Evolutionary conservation across 2,329 filamentous ascomycete species (phyloP).

Genomic region (Colletotrichum sp.): DNA sequence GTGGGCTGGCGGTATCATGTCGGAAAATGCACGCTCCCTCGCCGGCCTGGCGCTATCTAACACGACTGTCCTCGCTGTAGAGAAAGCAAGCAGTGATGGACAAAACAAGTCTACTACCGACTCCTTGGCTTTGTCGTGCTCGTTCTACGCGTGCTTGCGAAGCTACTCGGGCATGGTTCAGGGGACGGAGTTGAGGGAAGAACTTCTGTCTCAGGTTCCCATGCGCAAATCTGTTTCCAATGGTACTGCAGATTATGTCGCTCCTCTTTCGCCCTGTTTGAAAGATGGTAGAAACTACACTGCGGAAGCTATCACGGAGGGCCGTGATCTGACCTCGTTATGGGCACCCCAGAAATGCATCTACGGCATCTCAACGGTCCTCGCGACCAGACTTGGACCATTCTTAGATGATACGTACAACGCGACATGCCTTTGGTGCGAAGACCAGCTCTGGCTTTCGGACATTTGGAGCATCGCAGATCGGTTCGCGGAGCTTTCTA

Average conservation of each 20-base stretch:
- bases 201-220: neutral
- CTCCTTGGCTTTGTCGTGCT: neutral
- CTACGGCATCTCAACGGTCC: neutral
- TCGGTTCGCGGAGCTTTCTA: neutral
- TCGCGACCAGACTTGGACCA: neutral
- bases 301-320: neutral
- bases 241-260: too few relatives aligned
- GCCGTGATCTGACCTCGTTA: neutral
- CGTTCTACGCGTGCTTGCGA: neutral
- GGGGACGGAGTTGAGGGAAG: neutral
- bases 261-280: neutral
- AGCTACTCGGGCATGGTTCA: neutral
- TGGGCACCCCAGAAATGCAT: neutral
- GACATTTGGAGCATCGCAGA: neutral
- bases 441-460: neutral
- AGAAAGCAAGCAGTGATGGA: neutral
- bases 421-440: neutral
- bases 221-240: too few relatives aligned
- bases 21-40: neutral
- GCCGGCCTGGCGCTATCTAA: neutral
- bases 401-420: neutral
- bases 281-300: neutral
- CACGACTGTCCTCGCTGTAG: neutral
- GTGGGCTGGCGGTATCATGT: neutral
- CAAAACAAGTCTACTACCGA: neutral